phyloP scores from a whole-genome alignment of 1,284 basidiomycete species.

The Moniliophthora roreri region DNA sequence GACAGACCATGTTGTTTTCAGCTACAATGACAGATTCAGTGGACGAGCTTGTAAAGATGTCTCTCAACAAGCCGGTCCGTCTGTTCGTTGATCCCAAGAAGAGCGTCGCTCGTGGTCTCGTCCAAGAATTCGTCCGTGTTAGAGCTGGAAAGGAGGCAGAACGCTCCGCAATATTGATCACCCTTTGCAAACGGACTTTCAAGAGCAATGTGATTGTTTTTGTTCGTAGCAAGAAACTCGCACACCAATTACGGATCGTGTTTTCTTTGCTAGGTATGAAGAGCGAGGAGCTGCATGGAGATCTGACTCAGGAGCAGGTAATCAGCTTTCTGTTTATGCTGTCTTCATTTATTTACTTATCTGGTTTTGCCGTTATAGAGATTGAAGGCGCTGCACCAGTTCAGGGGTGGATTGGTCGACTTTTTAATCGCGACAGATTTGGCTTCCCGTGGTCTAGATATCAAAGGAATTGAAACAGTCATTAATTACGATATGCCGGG shows the following conservation, averaged over 20 bases:
- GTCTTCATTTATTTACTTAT: constrained; percentile 9
- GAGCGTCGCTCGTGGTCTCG: constrained; percentile 83
- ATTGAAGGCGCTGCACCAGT: constrained; percentile 81
- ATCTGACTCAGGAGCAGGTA: constrained; percentile 94
- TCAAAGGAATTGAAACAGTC: constrained; percentile 96
- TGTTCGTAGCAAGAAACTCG: constrained; percentile 93
- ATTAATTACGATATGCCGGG: constrained; percentile 99
- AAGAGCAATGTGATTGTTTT: constrained; percentile 88
- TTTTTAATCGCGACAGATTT: constrained; percentile 96
- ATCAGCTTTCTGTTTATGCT: constrained; percentile 8
- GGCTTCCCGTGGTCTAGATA: constrained; percentile 93
- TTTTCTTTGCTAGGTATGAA: constrained; percentile 89
- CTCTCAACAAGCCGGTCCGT: constrained; percentile 87
- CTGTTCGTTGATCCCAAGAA: constrained; percentile 96
- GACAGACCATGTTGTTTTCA: constrained; percentile 98
- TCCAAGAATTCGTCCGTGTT: constrained; percentile 95
- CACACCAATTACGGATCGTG: constrained; percentile 94
- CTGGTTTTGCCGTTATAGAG: constrained; percentile 60
- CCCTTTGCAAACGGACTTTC: constrained; percentile 88
- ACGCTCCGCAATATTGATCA: constrained; percentile 79
- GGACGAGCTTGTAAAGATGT: constrained; percentile 90
- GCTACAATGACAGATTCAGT: constrained; percentile 98
- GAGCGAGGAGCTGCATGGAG: constrained; percentile 91
- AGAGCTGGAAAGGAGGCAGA: constrained; percentile 78
- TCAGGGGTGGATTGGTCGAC: constrained; percentile 84